phyloP scores from a whole-genome alignment of 495 filamentous ascomycete genomes.

The Ascobolus immersus region DNA sequence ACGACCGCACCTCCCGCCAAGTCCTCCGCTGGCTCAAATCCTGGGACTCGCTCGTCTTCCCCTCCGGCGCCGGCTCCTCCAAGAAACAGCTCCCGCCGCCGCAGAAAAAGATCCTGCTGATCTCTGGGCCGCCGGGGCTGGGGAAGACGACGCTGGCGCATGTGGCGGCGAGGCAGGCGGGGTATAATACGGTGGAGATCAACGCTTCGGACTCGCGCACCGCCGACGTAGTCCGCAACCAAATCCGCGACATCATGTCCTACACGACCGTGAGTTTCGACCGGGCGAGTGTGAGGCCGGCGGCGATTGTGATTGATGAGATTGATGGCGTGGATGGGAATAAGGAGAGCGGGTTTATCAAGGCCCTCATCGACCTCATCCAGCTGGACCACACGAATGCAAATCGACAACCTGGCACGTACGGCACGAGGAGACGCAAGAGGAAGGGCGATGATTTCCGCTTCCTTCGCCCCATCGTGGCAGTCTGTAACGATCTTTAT shows the following conservation, averaged over 20 bases:
- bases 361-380: slow-evolving; percentile 75
- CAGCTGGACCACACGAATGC: slow-evolving; percentile 57
- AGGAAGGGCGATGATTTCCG: slow-evolving; percentile 62
- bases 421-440: slow-evolving; percentile 19
- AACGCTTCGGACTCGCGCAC: slow-evolving; percentile 65
- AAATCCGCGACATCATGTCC: slow-evolving; percentile 56
- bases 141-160: slow-evolving; percentile 94
- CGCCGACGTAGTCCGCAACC: slow-evolving; percentile 55
- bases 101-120: slow-evolving; percentile 68
- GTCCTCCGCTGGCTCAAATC: slow-evolving; percentile 81
- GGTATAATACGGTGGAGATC: slow-evolving; percentile 81
- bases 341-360: slow-evolving; percentile 74
- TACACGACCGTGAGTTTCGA: slow-evolving; percentile 79
- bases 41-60: slow-evolving; percentile 86
- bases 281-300: slow-evolving; percentile 38
- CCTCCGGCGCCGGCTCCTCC: slow-evolving; percentile 21
- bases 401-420: background rate
- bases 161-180: slow-evolving; percentile 81
- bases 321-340: slow-evolving; percentile 36
- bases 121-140: slow-evolving; percentile 74
- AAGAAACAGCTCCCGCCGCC: slow-evolving; percentile 26
- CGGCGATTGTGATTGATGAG: slow-evolving; percentile 62
- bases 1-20: slow-evolving; percentile 76
- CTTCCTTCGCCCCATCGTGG: slow-evolving; percentile 61
- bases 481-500: slow-evolving; percentile 97